Percentiles rank a stretch among this genome's conserved stretches.
Conservation (phyloP, 257 asterid species). For the Lithospermum erythrorhizon region DNA sequence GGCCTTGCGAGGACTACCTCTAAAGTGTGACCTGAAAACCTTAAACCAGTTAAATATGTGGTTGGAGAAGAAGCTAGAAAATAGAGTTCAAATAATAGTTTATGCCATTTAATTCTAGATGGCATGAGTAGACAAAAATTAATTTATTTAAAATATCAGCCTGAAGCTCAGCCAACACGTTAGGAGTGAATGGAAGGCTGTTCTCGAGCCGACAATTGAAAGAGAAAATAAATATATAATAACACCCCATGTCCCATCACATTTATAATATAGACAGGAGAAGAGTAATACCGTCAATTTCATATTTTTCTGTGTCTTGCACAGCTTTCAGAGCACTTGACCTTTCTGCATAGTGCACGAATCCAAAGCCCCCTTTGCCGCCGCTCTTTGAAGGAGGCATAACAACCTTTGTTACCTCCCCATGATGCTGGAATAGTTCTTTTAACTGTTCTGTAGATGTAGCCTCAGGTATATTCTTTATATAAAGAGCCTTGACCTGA, state of each 20-base stretch:
- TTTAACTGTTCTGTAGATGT: constrained; percentile 68
- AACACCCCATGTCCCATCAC: neutral
- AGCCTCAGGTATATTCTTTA: constrained; percentile 83
- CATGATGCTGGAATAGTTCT: constrained; percentile 73
- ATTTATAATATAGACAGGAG: neutral
- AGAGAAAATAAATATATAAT: neutral
- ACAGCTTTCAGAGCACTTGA: constrained; percentile 84
- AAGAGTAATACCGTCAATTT: constrained; percentile 57
- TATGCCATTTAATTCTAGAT: neutral
- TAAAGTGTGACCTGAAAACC: constrained; percentile 56
- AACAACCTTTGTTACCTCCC: constrained; percentile 88
- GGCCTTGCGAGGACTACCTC: constrained; percentile 97
- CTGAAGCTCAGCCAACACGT: no score
- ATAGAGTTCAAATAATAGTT: neutral
- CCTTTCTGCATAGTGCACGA: constrained; percentile 87
- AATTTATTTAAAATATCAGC: no score
- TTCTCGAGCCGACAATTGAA: neutral
- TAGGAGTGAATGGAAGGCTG: neutral
- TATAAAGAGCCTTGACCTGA: constrained; percentile 94
- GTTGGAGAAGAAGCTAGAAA: neutral
- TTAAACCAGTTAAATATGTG: constrained; percentile 5
- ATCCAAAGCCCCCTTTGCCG: constrained; percentile 85
- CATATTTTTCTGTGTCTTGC: constrained; percentile 71
- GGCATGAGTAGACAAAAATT: neutral
- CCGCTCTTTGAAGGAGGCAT: constrained; percentile 95